Evolutionary conservation across 2,329 filamentous ascomycete genomes (phyloP), one percentile per base, ranked within the genome.

Genomic region (Chaetothyriales sp.): DNA sequence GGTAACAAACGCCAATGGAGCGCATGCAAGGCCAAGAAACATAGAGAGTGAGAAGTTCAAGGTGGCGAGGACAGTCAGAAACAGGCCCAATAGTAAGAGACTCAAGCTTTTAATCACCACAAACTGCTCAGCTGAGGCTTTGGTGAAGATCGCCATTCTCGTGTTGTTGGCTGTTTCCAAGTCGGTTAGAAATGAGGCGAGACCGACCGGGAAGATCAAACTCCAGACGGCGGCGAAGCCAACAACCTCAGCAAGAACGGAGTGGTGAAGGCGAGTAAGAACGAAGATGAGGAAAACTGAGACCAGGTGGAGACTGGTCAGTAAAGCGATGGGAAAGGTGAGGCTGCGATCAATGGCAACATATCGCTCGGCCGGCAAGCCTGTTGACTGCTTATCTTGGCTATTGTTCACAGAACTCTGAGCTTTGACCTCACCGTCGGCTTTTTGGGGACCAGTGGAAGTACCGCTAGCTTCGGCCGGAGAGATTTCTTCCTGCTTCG

Each of bases 41-140:
- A 96, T 83, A 46, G 87, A 82, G 12, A 95, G 80, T 2, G 84
- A 88, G 73, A 98, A 98, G 69, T 98, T 98, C 48, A 98, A 78
- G 0, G 90, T 98, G 2, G 92, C 90, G 10, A 98, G 82, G 0
- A 89, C 84, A 10, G 89, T 89, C 57, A 98, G 80, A 61, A 87
- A 89, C 72, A 95, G 86, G 60, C 92, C 92, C 0, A 96, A 78
- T 8, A 94, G 74, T 10, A 98, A 79, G n/a, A 96, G 78, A 5
- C 88, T 94, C 71, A 96, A 88, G 52, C 84, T 92, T 64, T 93
- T 89, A 57, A 88, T 80, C 48, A 95, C 50, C n/a, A 52, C 44
- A 32, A 55, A 57, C 51, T 58, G 55, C 28, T 53, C 49, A 15
- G 49, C 36, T 5, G 52, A 50, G 4, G 51, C 49, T 22, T 47